Conservation (phyloP, 2,329 filamentous ascomycete genomes). For the Byssothecium circinans region DNA sequence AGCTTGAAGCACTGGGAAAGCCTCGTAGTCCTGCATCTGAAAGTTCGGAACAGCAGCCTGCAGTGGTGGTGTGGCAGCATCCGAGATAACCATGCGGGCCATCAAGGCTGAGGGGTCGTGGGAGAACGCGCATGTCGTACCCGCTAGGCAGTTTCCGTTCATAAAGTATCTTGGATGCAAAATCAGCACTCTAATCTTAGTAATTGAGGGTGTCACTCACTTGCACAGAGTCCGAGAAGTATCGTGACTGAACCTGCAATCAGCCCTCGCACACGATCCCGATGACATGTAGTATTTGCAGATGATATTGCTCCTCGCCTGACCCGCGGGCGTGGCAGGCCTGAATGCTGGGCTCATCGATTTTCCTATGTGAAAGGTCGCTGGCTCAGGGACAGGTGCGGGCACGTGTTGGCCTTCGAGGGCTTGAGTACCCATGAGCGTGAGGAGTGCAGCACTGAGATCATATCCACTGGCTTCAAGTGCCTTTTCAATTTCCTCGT, state of each 20-base stretch:
- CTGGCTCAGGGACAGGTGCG: slow-evolving; percentile 57
- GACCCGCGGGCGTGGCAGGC: slow-evolving; percentile 73
- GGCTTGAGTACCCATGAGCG: slow-evolving; percentile 76
- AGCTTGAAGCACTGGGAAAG: slow-evolving; percentile 74
- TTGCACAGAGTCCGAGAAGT: slow-evolving; percentile 97
- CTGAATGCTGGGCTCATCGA: slow-evolving; percentile 75
- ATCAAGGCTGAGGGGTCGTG: slow-evolving; percentile 89
- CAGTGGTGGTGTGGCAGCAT: slow-evolving; percentile 64
- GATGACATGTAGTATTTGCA: slow-evolving; percentile 97
- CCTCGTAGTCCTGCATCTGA: slow-evolving; percentile 79
- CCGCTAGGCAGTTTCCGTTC: slow-evolving; percentile 91
- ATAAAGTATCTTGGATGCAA: slow-evolving; percentile 78
- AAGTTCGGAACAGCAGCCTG: slow-evolving; percentile 67
- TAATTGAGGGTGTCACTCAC: slow-evolving; percentile 58
- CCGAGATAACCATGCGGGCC: slow-evolving; percentile 76
- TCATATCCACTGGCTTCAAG: slow-evolving; percentile 90
- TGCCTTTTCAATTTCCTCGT: slow-evolving; percentile 93
- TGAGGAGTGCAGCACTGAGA: slow-evolving; percentile 84
- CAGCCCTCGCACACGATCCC: slow-evolving; percentile 91
- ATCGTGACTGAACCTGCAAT: slow-evolving; percentile 97
- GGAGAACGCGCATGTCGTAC: slow-evolving; percentile 93
- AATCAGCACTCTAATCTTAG: slow-evolving; percentile 27
- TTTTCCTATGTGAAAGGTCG: slow-evolving; percentile 80
- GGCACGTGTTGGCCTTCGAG: slow-evolving; percentile 53
- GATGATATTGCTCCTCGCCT: slow-evolving; percentile 81